phyloP scores from a whole-genome alignment of 2,329 filamentous ascomycete species.

The Xylaria arbuscula region DNA sequence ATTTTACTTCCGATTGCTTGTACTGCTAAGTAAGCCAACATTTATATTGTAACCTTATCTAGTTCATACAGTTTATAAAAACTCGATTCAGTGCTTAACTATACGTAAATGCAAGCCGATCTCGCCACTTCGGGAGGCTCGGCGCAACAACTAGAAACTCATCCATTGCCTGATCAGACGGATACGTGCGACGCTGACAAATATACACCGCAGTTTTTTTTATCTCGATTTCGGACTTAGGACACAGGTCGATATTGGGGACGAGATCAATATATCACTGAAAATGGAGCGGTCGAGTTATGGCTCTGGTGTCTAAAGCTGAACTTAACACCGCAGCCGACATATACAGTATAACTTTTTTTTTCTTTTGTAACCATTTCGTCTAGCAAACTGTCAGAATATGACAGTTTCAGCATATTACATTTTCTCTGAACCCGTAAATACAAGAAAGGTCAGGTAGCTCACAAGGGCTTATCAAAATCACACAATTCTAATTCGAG shows the following conservation, averaged over 20 bases:
- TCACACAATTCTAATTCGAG: not conserved
- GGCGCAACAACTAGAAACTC: not conserved
- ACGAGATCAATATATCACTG: not conserved
- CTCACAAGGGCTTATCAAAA: not conserved
- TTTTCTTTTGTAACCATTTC: no score
- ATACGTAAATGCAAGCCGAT: constrained; percentile 5
- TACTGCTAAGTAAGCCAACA: not conserved
- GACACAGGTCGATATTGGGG: not conserved
- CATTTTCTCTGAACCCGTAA: no score
- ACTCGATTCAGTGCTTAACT: not conserved
- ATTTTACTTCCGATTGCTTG: not conserved
- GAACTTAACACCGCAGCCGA: no score
- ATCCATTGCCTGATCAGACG: not conserved
- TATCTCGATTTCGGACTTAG: no score
- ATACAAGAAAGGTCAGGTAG: not conserved
- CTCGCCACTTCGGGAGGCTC: not conserved
- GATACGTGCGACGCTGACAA: constrained; percentile 15
- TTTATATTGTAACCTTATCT: not conserved
- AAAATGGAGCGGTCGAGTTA: not conserved
- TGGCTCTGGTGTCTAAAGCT: not conserved
- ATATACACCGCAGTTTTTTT: constrained; percentile 6
- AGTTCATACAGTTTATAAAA: not conserved
- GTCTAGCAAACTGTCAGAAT: no score
- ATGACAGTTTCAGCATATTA: no score
- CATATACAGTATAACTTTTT: no score